phyloP scores from a whole-genome alignment of 495 filamentous ascomycete genomes.

The Tricharina praecox region DNA sequence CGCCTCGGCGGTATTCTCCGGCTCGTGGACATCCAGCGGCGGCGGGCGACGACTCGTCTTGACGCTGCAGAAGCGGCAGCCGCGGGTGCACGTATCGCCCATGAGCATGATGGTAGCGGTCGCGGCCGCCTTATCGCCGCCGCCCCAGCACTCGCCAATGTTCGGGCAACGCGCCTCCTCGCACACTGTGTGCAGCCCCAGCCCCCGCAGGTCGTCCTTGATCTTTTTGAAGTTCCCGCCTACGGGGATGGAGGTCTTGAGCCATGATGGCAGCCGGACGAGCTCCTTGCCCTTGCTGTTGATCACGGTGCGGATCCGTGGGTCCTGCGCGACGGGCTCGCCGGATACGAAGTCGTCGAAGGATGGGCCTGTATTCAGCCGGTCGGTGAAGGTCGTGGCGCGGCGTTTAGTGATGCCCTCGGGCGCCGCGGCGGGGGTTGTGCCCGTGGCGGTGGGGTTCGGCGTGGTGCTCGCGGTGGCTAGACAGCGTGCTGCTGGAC shows the following conservation, averaged over 20 bases:
- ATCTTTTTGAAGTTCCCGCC: slow-evolving; percentile 76
- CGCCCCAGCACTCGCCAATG: slow-evolving; percentile 96
- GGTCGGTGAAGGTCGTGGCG: slow-evolving; percentile 64
- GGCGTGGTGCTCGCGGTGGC: slow-evolving; percentile 1
- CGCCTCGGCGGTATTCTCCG: slow-evolving; percentile 90
- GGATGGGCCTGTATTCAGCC: slow-evolving; percentile 62
- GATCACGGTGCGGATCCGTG: slow-evolving; percentile 68
- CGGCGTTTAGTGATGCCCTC: slow-evolving; percentile 9
- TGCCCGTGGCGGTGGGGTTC: neutral
- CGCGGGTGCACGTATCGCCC: slow-evolving; percentile 95
- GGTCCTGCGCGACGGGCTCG: slow-evolving; percentile 26
- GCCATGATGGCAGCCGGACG: slow-evolving; percentile 80
- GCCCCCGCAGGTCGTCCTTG: slow-evolving; percentile 75
- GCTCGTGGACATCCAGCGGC: slow-evolving; percentile 86
- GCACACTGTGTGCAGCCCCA: slow-evolving; percentile 87
- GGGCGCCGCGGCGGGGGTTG: slow-evolving; percentile 4
- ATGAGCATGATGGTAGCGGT: slow-evolving; percentile 99
- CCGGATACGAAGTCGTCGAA: slow-evolving; percentile 62
- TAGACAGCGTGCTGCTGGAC: neutral
- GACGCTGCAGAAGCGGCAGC: slow-evolving; percentile 91
- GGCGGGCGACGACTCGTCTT: slow-evolving; percentile 67
- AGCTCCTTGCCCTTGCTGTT: slow-evolving; percentile 68
- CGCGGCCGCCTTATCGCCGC: slow-evolving; percentile 66
- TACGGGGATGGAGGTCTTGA: slow-evolving; percentile 84
- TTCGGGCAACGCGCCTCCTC: slow-evolving; percentile 96